phyloP scores from a whole-genome alignment of 2,329 filamentous ascomycete species.

The Xylaria sp. region DNA sequence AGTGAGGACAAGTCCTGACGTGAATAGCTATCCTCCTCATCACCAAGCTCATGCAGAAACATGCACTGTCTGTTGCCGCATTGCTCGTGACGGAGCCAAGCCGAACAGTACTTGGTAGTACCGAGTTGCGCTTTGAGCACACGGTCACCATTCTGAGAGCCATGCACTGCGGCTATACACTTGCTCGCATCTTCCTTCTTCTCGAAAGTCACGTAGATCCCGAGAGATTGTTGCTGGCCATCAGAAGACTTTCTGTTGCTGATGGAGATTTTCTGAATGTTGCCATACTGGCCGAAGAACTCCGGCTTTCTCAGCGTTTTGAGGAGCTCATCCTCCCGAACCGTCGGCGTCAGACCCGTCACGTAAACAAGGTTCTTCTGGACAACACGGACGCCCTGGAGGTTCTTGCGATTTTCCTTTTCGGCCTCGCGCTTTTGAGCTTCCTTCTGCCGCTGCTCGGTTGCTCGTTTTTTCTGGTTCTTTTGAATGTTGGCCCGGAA shows the following conservation, averaged over 20 bases:
- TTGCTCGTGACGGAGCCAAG: conserved; percentile 87
- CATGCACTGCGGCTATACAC: conserved; percentile 89
- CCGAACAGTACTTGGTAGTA: conserved; percentile 97
- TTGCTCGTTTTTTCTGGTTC: conserved; percentile 86
- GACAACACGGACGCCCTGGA: conserved; percentile 90
- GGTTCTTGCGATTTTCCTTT: conserved; percentile 89
- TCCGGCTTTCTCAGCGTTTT: conserved; percentile 84
- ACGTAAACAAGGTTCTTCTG: conserved; percentile 99
- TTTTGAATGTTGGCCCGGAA: conserved; percentile 76
- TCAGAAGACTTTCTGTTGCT: conserved; percentile 83
- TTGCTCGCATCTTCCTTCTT: conserved; percentile 81
- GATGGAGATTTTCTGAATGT: conserved; percentile 97
- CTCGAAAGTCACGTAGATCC: conserved; percentile 97
- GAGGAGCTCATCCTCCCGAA: conserved; percentile 85
- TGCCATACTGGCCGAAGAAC: conserved; percentile 97
- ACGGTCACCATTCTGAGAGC: conserved; percentile 84
- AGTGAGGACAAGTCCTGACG: conserved; percentile 91
- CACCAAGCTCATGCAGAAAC: conserved; percentile 96
- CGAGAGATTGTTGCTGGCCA: conserved; percentile 77
- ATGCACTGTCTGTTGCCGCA: conserved; percentile 97
- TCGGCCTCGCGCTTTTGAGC: conserved; percentile 94
- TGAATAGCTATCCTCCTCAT: conserved; percentile 95
- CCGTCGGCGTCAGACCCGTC: conserved; percentile 84
- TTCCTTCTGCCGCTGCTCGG: conserved; percentile 82
- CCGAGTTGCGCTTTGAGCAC: conserved; percentile 73